Base-by-base conservation (phyloP, 768 basidiomycete species). In the Amanita rimosa region DNA sequence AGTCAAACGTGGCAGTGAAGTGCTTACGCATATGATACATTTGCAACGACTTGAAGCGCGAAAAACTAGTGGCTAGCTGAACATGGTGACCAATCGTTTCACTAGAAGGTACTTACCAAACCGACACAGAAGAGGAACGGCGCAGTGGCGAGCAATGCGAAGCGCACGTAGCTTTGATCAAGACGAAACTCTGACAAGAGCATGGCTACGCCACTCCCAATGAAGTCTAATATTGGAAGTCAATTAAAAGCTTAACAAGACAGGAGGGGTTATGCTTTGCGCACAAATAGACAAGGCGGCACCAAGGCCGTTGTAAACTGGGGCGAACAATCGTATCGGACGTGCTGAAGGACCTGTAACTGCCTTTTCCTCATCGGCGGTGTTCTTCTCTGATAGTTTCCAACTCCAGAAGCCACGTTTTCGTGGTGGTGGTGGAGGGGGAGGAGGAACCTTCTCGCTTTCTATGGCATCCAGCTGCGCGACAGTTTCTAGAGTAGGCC, bases 91-190 rank as follows among this genome's bases (percentile, higher is more conserved):
- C 9, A 27, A 49, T n/a, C 24, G 8, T 1, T 35, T 13, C 27
- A 8, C 9, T 9, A 14, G 17, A 46, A 19, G 41, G 44, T 16
- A 44, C 80, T 62, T 58, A 86, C 85, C 57, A 90, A 60, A 2
- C 83, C 79, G 6, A 93, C 73, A 51, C 86, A 90, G 54, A 86
- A 75, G 5, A 89, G 69, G 60, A 88, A 77, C 0, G 90, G 90
- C 0, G 71, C 63, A 1, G 85, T 79, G 11, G 62, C 71, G 8
- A 88, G 53, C 1, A 94, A 73, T 2, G 71, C 75, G 49, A 93
- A 88, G 8, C 90, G 74, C 1, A 52, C 63, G 58, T 71, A 81
- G 16, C 71, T 58, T 16, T 76, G 71, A 58, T 93, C 92, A 42
- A 89, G 64, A 3, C 77, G 64, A 46, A 71, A 83, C 61, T 92